Evolutionary conservation across 345 rosid species (phyloP), one percentile per base, ranked within the genome.

Genomic region (Eucalyptus shirleyi): DNA sequence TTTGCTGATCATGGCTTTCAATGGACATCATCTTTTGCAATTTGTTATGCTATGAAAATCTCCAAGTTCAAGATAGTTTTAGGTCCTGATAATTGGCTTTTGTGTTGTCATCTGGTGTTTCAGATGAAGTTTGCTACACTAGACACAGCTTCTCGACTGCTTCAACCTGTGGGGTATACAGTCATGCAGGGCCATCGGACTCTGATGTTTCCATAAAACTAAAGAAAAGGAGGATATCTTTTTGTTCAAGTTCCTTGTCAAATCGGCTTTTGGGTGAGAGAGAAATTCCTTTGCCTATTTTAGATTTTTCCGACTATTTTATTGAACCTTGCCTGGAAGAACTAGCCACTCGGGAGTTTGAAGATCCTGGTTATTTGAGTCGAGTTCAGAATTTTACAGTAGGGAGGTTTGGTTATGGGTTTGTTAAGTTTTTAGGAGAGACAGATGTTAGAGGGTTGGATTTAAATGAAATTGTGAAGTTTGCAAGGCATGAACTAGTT

Each of bases 331-430:
- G 92, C 89, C 91, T 95, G 90, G 89, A 89, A 51, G 96, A 96
- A 89, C 90, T 98, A 93, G 95, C 92, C 86, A 50, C 92, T 23
- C 86, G 87, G 91, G 98, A 95, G 89, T 88, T 92, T 26, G 87
- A 85, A 47, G 95, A 93, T 91, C 97, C 99, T 62, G 97, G 94
- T 88, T 98, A 93, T 92, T 95, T 94, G 92, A 92, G 96, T 49
- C 90, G 93, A 34, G 98, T 97, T 89, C 95, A 95, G 34, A 94
- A 95, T 93, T 96, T 98, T 89, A 92, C 90, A 10, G 91, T 97
- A 86, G 99, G 99, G 50, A 96, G 96, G 95, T 87, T 91, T 91
- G 98, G 97, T 88, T 95, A 94, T 92, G 99, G 99, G 50, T 90
- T 72, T 86, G 95, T 96, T 47, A 97, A 90, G 91, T 98, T 97